Evolutionary conservation across 2,329 filamentous ascomycete species (phyloP), one percentile per base, ranked within the genome.

Genomic region (Aspergillus sp.): DNA sequence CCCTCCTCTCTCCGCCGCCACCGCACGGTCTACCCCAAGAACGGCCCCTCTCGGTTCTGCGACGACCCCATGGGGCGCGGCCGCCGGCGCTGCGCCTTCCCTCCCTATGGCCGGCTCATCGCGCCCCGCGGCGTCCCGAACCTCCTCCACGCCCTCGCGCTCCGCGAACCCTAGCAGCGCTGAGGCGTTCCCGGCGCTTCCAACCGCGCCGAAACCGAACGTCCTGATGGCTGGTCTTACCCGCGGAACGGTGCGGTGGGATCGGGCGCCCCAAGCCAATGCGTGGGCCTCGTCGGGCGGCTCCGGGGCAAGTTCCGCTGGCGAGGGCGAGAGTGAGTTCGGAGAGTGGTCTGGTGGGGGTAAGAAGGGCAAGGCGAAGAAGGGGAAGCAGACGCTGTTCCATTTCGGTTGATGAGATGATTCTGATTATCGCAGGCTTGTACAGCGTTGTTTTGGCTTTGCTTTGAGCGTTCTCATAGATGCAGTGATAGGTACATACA

Each of bases 131-230:
- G 36, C 42, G 16, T 47, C 53, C 13, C 51, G 42, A 22, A 55
- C 65, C 13, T 56, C 66, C 14, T 56, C 62, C 8, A 40, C 46
- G 10, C 56, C 66, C 11, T 57, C 63, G 7, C 59, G 66, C 11
- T 41, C 55, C 10, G 56, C 60, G 16, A 10, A 66, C 60, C 16
- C 60, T 54, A 60, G 56, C 14, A 67, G 64, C 8, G 62, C 67
- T 9, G 87, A 92, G 56, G 84, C 85, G 0, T 96, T 96, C 72
- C 93, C 92, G 0, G 86, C 90, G 1, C 79, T 96, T 1, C 92
- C 92, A 0, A 79, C 85, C 0, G 91, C 90, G 1, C 81, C 88
- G 0, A 96, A 85, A 62, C 82, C 83, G 3, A 82, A 79, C 38
- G 80, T 78, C 32, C 78, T 81, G 40, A 78, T 77, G 70, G 67